Evolutionary conservation across 805 yeast genomes (phyloP), one percentile per base, ranked within the genome.

Genomic region (Monosporozyma siamensis): DNA sequence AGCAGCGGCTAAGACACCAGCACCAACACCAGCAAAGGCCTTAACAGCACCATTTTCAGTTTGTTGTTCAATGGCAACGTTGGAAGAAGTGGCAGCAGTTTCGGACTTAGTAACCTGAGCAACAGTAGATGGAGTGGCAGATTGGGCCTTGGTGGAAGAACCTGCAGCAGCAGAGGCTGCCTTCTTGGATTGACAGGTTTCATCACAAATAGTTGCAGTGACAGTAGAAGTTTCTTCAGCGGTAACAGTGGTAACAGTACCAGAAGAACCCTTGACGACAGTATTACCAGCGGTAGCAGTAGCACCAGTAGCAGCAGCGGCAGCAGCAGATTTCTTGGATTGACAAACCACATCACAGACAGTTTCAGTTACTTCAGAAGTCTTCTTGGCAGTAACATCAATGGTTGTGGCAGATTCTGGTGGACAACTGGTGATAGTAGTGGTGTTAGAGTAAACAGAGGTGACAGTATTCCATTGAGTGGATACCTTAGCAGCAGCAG

Each of bases 271-370:
- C n/a, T n/a, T n/a, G n/a, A n/a, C n/a, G n/a, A n/a, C n/a, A n/a
- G n/a, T n/a, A n/a, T n/a, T n/a, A n/a, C n/a, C n/a, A n/a, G n/a
- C n/a, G n/a, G n/a, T n/a, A n/a, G n/a, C n/a, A n/a, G n/a, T n/a
- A n/a, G n/a, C n/a, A n/a, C n/a, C n/a, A 8, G 39, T 34, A 17
- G 38, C 39, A 18, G 46, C 39, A 27, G 35, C 36, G 12, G 38
- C 35, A 23, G 46, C 38, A 18, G 39, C 41, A 23, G 41, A 31
- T 34, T 46, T 46, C 34, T 34, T 40, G n/a, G 47, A 26, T 15
- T 44, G 35, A 35, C 51, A 48, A 18, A 32, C 48, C 27, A 44
- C 48, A 39, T 48, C 49, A 43, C 51, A 48, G 24, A 39, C 34
- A 22, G 51, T 48, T 14, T 34, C 44, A n/a, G 49, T 47, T 8